Conservation (phyloP, 352 stramenopile genomes). For the Globisporangium orthogonon region DNA sequence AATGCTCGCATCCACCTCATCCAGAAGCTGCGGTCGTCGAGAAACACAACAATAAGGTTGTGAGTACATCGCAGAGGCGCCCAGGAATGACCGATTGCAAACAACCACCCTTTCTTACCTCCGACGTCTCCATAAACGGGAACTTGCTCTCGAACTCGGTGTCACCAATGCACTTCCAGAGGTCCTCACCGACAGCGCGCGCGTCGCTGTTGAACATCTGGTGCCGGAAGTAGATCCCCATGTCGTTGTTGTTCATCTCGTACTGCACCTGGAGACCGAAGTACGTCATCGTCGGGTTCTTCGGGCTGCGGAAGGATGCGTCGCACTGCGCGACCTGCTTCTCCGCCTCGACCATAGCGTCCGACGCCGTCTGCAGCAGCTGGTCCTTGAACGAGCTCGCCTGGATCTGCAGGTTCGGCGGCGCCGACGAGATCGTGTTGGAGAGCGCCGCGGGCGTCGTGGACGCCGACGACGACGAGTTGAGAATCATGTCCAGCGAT, state of each 20-base stretch:
- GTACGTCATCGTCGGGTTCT: slow-evolving; percentile 87
- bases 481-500: slow-evolving; percentile 80
- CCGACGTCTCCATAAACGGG: slow-evolving; percentile 67
- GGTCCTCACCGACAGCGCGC: slow-evolving; percentile 55
- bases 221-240: slow-evolving; percentile 84
- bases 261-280: slow-evolving; percentile 87
- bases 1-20: slow-evolving; percentile 66
- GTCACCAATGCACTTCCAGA: slow-evolving; percentile 76
- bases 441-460: slow-evolving; percentile 53
- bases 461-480: slow-evolving; percentile 57
- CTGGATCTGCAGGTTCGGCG: slow-evolving; percentile 64
- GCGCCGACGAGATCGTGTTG: slow-evolving; percentile 55
- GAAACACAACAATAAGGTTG: not conserved
- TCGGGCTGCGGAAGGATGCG: slow-evolving; percentile 67
- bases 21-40: slow-evolving; percentile 28
- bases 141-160: slow-evolving; percentile 78
- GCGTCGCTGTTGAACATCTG: slow-evolving; percentile 78
- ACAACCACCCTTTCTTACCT: slow-evolving; percentile 14
- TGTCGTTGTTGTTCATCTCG: slow-evolving; percentile 83
- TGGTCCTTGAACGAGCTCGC: slow-evolving; percentile 78
- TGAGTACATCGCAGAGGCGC: not conserved
- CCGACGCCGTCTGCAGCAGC: slow-evolving; percentile 52
- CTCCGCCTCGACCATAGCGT: slow-evolving; percentile 50
- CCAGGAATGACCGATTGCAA: not conserved
- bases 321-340: slow-evolving; percentile 73